Evolutionary conservation across 805 yeast genomes (phyloP), one percentile per base, ranked within the genome.

Genomic region (Teunomyces pallodes): DNA sequence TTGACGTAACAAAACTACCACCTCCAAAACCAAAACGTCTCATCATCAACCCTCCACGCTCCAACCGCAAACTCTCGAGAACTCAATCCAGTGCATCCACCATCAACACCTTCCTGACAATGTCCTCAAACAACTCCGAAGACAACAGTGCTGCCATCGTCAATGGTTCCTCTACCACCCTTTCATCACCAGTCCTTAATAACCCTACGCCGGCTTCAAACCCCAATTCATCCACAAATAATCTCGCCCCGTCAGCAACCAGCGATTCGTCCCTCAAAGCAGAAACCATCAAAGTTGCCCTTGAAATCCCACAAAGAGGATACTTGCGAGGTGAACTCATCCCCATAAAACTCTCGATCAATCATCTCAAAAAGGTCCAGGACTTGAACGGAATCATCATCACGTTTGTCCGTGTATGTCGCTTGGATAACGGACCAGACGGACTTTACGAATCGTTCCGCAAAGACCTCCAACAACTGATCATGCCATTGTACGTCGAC

Each of bases 401-500:
- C 9, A 90, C 97, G 0, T 70, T 90, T 43, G 87, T 88, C 7
- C 72, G 97, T 48, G 83, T 91, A 4, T 87, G 96, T 54, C 74
- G 94, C 10, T 66, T 76, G 50, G 82, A 77, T 51, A 67, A 76
- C 52, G 83, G 83, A 0, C 75, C 76, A n/a, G 82, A 80, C 56
- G 76, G 82, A 45, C 76, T 84, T 46, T 75, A 79, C 47, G 84
- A 86, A 62, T 79, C 92, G 1, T 90, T 85, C 63, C 72, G 97
- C 48, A 90, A 90, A 62, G 97, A 90, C 61, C 69, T 90, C 5
- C 80, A 84, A 32, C 97, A 90, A 65, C 77, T 80, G 31, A 79
- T 89, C 1, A 75, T 86, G 1, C 96, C 97, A 1, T 67, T 90
- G 9, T 85, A 82, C 53, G 81, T 89, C n/a, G 91, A 89, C 60